phyloP scores from a whole-genome alignment of 2,329 filamentous ascomycete genomes.

The Penicillium sclerotiorum region DNA sequence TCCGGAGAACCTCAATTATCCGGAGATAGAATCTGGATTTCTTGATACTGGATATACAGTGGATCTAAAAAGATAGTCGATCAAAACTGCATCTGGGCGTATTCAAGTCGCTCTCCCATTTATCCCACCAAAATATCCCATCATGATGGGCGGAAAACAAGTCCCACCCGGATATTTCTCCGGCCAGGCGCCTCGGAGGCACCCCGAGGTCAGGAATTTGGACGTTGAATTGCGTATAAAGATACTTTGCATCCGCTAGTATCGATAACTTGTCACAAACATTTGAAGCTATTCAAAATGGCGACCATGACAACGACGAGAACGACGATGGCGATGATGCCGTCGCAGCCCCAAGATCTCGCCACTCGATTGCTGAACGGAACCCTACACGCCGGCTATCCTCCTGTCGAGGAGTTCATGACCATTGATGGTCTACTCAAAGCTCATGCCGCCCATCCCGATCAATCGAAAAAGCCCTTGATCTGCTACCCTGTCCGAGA shows the following conservation, averaged over 20 bases:
- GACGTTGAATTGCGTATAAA: not conserved
- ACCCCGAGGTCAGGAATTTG: not conserved
- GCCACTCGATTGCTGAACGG: slow-evolving; percentile 24
- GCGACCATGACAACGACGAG: slow-evolving; percentile 10
- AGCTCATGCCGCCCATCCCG: slow-evolving; percentile 21
- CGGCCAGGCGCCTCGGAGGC: not conserved
- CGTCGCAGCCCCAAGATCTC: slow-evolving; percentile 19
- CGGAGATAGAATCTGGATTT: no score
- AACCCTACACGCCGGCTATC: slow-evolving; percentile 25
- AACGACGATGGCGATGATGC: slow-evolving; percentile 8
- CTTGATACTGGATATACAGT: no score
- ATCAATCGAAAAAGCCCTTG: slow-evolving; percentile 16
- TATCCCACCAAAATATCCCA: no score
- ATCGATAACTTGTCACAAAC: not conserved
- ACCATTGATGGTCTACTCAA: slow-evolving; percentile 25
- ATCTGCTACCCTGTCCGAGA: slow-evolving; percentile 23
- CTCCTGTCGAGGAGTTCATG: slow-evolving; percentile 19
- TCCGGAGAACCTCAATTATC: no score
- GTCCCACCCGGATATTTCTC: not conserved
- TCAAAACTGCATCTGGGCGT: no score
- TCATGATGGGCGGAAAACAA: no score
- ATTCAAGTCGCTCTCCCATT: no score
- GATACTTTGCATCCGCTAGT: not conserved
- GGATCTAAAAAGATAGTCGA: no score
- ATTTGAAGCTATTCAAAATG: not conserved